Evolutionary conservation across 139 green algal genomes (phyloP).

Genomic region (Chlorella sp.): DNA sequence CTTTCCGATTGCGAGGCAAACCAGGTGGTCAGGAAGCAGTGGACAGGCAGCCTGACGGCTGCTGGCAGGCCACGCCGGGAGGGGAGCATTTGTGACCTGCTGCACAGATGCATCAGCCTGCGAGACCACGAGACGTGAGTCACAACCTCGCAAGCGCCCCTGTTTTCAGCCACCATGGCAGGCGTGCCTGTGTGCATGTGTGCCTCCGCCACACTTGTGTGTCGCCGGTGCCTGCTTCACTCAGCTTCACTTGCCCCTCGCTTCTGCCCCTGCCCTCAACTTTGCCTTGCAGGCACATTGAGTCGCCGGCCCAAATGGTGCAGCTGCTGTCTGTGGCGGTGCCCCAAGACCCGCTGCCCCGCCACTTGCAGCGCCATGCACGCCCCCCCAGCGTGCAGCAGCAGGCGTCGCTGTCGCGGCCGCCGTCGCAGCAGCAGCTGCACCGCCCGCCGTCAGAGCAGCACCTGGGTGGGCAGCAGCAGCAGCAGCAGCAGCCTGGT

Average conservation of each 20-base stretch:
- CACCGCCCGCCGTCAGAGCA: background rate
- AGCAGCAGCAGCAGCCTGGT: background rate
- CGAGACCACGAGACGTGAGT: too few species aligned
- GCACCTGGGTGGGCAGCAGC: background rate
- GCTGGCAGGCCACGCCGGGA: too few species aligned
- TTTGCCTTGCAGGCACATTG: background rate
- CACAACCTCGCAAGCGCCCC: too few species aligned
- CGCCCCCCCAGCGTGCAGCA: background rate
- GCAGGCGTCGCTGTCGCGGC: background rate
- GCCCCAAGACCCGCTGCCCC: slow-evolving; percentile 12
- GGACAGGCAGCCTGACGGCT: too few species aligned
- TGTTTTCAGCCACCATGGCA: too few species aligned
- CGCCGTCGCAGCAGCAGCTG: background rate
- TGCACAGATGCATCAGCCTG: too few species aligned
- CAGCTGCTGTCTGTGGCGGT: background rate
- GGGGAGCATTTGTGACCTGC: too few species aligned
- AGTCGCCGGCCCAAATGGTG: background rate
- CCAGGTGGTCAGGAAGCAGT: too few species aligned
- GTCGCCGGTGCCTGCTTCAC: too few species aligned
- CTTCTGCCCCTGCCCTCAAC: background rate
- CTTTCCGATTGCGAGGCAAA: too few species aligned
- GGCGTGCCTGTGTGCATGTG: background rate
- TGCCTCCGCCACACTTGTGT: too few species aligned
- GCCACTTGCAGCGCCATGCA: slow-evolving; percentile 9
- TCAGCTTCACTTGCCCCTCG: too few species aligned